These are phyloP conservation scores for Verticillium tricorpus DNA, from an alignment of 2,329 filamentous ascomycete species.

Conservation along the genomic window DNA sequence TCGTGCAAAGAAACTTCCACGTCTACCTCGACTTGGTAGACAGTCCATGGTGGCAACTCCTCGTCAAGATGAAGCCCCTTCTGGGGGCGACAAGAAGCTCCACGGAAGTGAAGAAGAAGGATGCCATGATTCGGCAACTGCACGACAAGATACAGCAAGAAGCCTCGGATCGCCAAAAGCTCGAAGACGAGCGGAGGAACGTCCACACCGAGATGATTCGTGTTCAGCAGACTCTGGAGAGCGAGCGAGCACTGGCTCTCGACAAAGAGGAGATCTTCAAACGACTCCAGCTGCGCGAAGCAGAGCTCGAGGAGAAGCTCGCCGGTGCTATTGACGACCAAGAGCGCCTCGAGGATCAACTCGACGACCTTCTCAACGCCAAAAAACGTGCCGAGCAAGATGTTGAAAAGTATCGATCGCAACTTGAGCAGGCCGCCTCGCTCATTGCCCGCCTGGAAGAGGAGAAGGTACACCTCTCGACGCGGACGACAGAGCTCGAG, in stretches of 20 bases:
- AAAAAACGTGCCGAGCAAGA: conserved; percentile 88
- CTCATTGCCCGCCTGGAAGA: conserved; percentile 82
- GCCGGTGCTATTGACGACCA: conserved; percentile 90
- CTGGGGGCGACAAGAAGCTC: conserved; percentile 88
- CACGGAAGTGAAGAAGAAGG: conserved; percentile 88
- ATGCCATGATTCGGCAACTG: conserved; percentile 86
- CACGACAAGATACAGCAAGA: conserved; percentile 81
- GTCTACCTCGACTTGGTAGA: conserved; percentile 85
- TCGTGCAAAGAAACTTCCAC: conserved; percentile 92
- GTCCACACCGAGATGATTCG: conserved; percentile 82
- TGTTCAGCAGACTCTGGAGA: conserved; percentile 91
- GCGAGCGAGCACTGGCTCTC: conserved; percentile 87
- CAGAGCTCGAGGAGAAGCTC: conserved; percentile 88
- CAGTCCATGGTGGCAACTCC: conserved; percentile 96
- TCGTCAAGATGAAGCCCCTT: conserved; percentile 91
- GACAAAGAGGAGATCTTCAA: conserved; percentile 99
- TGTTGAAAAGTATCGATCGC: conserved; percentile 69
- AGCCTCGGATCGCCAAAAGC: conserved; percentile 64
- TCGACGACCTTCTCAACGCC: conserved; percentile 81
- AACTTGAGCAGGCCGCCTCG: conserved; percentile 86
- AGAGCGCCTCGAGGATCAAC: conserved; percentile 86
- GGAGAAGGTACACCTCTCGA: conserved; percentile 73
- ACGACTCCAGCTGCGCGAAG: conserved; percentile 85
- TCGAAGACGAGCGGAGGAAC: conserved; percentile 88
- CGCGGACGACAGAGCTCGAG: conserved; percentile 66